Evolutionary conservation across 768 basidiomycete genomes (phyloP).

Genomic region (Nidularia pulvinata): DNA sequence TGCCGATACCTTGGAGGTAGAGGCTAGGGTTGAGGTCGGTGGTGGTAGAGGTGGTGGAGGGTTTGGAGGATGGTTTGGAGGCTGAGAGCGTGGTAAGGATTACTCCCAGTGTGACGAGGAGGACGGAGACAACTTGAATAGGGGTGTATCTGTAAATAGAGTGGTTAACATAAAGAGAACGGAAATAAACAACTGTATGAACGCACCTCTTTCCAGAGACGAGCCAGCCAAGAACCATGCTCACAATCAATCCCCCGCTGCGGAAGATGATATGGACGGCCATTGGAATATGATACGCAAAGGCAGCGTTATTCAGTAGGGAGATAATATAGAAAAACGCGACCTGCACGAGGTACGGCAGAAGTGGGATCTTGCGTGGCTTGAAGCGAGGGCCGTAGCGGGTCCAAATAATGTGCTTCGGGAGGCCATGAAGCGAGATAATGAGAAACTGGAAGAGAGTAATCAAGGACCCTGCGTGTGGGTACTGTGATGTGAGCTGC

Average conservation of each 20-base stretch:
- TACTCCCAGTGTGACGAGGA: conserved; percentile 83
- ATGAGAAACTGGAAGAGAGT: conserved; percentile 87
- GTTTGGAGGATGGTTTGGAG: conserved; percentile 28
- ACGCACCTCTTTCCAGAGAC: conserved; percentile 63
- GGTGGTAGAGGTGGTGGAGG: conserved; percentile 7
- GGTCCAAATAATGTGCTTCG: conserved; percentile 55
- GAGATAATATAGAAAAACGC: conserved; percentile 79
- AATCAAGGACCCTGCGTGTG: conserved; percentile 77
- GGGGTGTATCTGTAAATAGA: conserved; percentile 48
- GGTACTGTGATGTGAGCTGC: conserved; percentile 66
- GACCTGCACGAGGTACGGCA: conserved; percentile 79
- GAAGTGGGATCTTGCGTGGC: conserved; percentile 67
- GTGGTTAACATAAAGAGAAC: not conserved
- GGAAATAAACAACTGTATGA: not conserved
- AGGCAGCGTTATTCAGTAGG: conserved; percentile 89
- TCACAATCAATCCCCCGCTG: conserved; percentile 84
- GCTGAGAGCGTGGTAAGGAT: conserved; percentile 82
- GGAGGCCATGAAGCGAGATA: conserved; percentile 75
- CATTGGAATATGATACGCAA: conserved; percentile 87
- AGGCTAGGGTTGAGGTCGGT: conserved; percentile 22
- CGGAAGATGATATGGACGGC: conserved; percentile 94
- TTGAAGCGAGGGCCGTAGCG: conserved; percentile 53
- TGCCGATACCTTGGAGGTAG: conserved; percentile 71
- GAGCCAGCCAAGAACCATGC: conserved; percentile 78
- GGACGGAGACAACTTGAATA: conserved; percentile 69